Evolutionary conservation across 1,139 yeast genomes (phyloP).

Genomic region (Blastobotrys buckinghamii): DNA sequence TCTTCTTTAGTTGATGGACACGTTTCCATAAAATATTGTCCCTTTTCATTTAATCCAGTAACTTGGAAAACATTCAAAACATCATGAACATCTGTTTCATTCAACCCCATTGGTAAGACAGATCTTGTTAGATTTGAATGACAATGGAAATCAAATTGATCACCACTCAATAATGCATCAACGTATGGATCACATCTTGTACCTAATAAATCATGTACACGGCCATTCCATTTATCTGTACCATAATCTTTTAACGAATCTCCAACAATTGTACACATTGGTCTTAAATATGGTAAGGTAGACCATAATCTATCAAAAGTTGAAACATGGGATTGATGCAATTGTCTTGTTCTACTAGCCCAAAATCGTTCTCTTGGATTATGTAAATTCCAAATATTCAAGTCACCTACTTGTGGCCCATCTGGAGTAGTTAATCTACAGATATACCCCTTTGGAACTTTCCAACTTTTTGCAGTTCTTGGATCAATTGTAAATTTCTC

Average conservation of each 20-base stretch:
- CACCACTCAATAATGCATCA: constrained; percentile 50
- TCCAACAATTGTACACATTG: constrained; percentile 56
- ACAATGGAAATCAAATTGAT: constrained; percentile 61
- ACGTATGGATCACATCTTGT: constrained; percentile 68
- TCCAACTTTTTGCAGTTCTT: constrained; percentile 55
- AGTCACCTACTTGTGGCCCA: constrained; percentile 67
- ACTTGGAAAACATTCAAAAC: constrained; percentile 66
- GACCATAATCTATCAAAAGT: constrained; percentile 62
- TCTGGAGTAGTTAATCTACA: constrained; percentile 59
- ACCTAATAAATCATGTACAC: constrained; percentile 61
- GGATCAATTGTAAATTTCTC: constrained; percentile 43
- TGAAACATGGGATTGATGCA: constrained; percentile 61
- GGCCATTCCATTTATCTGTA: constrained; percentile 59
- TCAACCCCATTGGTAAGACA: constrained; percentile 51
- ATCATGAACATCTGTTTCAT: constrained; percentile 63
- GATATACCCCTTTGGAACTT: constrained; percentile 52
- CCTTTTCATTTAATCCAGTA: constrained; percentile 59
- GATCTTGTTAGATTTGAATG: constrained; percentile 60
- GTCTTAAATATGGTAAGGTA: constrained; percentile 55
- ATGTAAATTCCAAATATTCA: constrained; percentile 56
- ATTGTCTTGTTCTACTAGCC: constrained; percentile 65
- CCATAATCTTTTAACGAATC: constrained; percentile 51
- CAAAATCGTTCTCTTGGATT: constrained; percentile 61
- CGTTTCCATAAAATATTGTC: constrained; percentile 66
- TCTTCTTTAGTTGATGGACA: constrained; percentile 56